Conservation (phyloP, 768 basidiomycete genomes). For the Boletus pseudopeckii region DNA sequence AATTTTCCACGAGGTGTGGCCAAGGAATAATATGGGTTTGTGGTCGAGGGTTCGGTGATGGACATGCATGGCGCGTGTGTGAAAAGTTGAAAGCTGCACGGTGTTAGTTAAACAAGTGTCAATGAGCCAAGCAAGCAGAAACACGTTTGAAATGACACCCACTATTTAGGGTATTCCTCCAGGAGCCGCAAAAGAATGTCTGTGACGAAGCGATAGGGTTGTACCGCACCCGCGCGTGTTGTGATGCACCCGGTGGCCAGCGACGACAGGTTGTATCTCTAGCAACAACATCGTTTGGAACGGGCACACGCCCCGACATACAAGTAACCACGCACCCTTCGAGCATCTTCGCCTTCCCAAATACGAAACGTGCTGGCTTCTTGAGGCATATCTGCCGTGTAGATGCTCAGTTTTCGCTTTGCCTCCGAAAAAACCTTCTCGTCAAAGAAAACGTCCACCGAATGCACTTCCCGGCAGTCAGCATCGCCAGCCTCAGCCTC, state of each 20-base stretch:
- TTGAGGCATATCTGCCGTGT: constrained; percentile 48
- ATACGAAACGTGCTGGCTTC: constrained; percentile 35
- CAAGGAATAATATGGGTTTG: constrained; percentile 35
- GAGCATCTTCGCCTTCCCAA: constrained; percentile 33
- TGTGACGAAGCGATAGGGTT: constrained; percentile 70
- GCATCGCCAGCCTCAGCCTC: constrained; percentile 27
- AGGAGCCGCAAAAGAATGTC: constrained; percentile 54
- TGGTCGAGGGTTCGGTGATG: constrained; percentile 28
- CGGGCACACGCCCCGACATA: not conserved
- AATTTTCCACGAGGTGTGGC: constrained; percentile 43
- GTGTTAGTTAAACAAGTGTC: not conserved
- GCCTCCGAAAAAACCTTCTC: constrained; percentile 34
- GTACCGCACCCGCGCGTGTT: constrained; percentile 57
- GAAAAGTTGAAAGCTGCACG: constrained; percentile 37
- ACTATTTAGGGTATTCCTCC: constrained; percentile 40
- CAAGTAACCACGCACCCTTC: constrained; percentile 27
- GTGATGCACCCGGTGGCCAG: constrained; percentile 48
- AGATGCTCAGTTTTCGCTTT: constrained; percentile 42
- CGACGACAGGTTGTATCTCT: constrained; percentile 51
- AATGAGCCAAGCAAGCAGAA: constrained; percentile 2
- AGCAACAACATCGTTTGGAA: not conserved
- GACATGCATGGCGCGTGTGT: constrained; percentile 42
- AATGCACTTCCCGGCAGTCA: constrained; percentile 31
- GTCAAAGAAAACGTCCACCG: constrained; percentile 36
- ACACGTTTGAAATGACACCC: constrained; percentile 15